Conservation (phyloP, 495 filamentous ascomycete genomes). For the Cryomyces minteri region DNA sequence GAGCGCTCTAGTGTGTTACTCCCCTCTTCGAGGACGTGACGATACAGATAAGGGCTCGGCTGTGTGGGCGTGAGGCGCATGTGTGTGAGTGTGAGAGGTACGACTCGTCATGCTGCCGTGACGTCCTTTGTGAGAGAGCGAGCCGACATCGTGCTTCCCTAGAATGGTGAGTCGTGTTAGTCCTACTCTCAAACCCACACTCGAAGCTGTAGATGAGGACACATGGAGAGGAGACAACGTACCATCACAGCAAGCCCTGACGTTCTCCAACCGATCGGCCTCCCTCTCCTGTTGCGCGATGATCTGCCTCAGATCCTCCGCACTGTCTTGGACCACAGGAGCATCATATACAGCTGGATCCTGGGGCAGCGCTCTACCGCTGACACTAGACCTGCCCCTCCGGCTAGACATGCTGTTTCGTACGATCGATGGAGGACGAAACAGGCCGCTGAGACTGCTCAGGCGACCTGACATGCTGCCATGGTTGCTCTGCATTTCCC, state of each 20-base stretch:
- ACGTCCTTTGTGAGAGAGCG: too few relatives aligned
- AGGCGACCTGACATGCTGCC: conserved; percentile 15
- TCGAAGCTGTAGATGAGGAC: too few relatives aligned
- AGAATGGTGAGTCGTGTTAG: too few relatives aligned
- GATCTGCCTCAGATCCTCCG: conserved; percentile 58
- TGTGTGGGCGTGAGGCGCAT: too few relatives aligned
- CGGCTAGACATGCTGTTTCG: conserved; percentile 15
- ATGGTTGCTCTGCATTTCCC: not conserved
- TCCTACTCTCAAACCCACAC: too few relatives aligned
- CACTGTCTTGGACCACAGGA: conserved; percentile 53
- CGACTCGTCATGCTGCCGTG: too few relatives aligned
- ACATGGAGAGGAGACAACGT: conserved; percentile 17
- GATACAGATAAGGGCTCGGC: too few relatives aligned
- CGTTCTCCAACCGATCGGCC: conserved; percentile 72
- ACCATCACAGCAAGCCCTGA: conserved; percentile 95
- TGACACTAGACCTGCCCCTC: conserved; percentile 7
- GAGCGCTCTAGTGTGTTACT: too few relatives aligned
- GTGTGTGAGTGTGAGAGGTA: too few relatives aligned
- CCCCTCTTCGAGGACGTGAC: too few relatives aligned
- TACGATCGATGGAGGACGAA: conserved; percentile 6
- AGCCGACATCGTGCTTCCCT: too few relatives aligned
- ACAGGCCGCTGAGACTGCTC: conserved; percentile 14
- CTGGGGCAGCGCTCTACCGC: not conserved
- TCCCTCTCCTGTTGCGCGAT: conserved; percentile 60
- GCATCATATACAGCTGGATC: conserved; percentile 37